Conservation (phyloP, 2,329 filamentous ascomycete species). For the Fusarium luffae region DNA sequence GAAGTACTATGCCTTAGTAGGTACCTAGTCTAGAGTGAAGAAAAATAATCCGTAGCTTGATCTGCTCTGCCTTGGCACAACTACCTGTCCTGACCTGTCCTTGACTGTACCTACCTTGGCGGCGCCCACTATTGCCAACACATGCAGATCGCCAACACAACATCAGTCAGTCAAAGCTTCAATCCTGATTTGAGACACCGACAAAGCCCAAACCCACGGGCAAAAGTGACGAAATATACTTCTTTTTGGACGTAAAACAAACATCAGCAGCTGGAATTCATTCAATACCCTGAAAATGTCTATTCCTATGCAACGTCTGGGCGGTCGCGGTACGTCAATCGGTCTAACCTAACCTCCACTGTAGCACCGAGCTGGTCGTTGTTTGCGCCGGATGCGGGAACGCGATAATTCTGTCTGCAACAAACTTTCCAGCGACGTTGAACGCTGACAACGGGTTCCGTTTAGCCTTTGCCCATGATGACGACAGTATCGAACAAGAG, state of each 20-base stretch:
- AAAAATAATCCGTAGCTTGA: neutral
- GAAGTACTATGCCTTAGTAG: neutral
- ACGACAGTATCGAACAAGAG: constrained; percentile 79
- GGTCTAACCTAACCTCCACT: neutral
- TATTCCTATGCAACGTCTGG: constrained; percentile 58
- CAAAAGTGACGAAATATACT: neutral
- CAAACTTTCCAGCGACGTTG: constrained; percentile 6
- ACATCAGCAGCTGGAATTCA: neutral
- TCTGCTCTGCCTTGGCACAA: constrained; percentile 2
- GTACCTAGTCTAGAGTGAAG: neutral
- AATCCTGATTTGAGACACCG: constrained; percentile 15
- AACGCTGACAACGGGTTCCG: constrained; percentile 23
- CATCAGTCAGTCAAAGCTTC: constrained; percentile 27
- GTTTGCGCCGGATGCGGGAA: constrained; percentile 30
- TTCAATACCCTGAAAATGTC: constrained; percentile 45
- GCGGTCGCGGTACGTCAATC: constrained; percentile 56
- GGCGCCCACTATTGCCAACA: constrained; percentile 34
- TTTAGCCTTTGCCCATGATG: constrained; percentile 80
- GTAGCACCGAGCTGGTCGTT: neutral
- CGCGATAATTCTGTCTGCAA: neutral
- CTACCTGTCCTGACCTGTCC: neutral
- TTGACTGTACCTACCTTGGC: constrained; percentile 29
- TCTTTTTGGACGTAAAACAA: neutral
- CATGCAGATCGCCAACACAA: constrained; percentile 32
- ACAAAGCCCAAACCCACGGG: constrained; percentile 15